phyloP scores from a whole-genome alignment of 192 early-diverging fungal species.

The Backusella tarrabulga region DNA sequence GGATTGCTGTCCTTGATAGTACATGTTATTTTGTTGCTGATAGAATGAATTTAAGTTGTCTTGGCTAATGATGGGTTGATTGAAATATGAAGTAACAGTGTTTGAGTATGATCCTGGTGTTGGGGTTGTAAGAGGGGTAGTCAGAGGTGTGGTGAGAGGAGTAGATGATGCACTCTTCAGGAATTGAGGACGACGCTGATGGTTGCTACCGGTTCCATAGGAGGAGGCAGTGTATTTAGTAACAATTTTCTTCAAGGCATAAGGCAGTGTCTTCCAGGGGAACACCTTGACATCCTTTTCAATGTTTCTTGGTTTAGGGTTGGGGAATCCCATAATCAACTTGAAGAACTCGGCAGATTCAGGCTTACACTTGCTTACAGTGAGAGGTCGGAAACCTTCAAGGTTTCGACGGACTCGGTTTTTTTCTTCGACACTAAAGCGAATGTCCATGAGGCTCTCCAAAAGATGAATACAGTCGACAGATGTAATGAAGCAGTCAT shows the following conservation, averaged over 20 bases:
- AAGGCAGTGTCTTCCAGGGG: conserved; percentile 66
- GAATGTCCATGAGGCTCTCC: conserved; percentile 68
- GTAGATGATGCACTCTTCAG: neutral
- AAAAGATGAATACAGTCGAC: conserved; percentile 75
- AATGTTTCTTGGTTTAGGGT: conserved; percentile 81
- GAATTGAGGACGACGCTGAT: neutral
- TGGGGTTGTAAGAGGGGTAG: neutral
- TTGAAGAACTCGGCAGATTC: conserved; percentile 74
- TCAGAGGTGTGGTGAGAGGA: neutral
- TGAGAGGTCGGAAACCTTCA: conserved; percentile 74
- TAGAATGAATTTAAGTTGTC: neutral
- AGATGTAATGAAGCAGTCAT: conserved; percentile 74
- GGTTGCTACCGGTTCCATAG: neutral
- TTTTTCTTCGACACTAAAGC: conserved; percentile 78
- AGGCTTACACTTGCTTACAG: conserved; percentile 70
- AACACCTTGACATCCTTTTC: conserved; percentile 89
- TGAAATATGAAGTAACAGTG: neutral
- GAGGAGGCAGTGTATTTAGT: conserved; percentile 56
- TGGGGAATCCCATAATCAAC: conserved; percentile 76
- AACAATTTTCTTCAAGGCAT: conserved; percentile 75
- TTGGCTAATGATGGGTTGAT: neutral
- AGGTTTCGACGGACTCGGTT: conserved; percentile 85
- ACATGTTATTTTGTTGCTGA: neutral
- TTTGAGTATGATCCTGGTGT: neutral
- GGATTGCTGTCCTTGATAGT: neutral